phyloP scores from a whole-genome alignment of 108 stramenopile genomes.

The Fistulifera pelliculosa region DNA sequence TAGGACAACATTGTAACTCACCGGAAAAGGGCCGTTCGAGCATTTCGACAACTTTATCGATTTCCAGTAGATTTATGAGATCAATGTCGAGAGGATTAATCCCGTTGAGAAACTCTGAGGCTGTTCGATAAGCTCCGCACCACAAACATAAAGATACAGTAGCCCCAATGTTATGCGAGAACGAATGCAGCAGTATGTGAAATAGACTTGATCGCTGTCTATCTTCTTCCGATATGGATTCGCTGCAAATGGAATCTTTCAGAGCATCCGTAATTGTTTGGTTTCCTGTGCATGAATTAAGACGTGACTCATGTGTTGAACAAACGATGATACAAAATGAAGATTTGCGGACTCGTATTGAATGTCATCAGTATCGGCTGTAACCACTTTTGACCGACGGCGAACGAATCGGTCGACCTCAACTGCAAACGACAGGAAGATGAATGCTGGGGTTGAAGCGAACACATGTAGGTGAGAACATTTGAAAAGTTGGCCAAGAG shows the following conservation, averaged over 20 bases:
- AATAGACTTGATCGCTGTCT: slow-evolving; percentile 48
- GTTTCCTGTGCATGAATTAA: slow-evolving; percentile 65
- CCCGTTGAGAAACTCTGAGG: slow-evolving; percentile 49
- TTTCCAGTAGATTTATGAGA: slow-evolving; percentile 68
- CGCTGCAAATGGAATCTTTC: slow-evolving; percentile 58
- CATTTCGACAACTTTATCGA: slow-evolving; percentile 73
- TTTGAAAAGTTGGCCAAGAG: slow-evolving; percentile 59
- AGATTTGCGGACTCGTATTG: slow-evolving; percentile 39
- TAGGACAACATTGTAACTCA: neutral
- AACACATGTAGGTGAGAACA: slow-evolving; percentile 73
- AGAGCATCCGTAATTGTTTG: slow-evolving; percentile 40
- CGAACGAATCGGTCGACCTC: slow-evolving; percentile 62
- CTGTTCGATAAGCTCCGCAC: slow-evolving; percentile 74
- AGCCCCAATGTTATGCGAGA: slow-evolving; percentile 69
- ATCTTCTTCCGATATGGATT: slow-evolving; percentile 30
- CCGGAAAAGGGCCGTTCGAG: slow-evolving; percentile 77
- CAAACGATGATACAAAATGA: slow-evolving; percentile 74
- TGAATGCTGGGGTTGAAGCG: slow-evolving; percentile 82
- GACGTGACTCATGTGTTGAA: slow-evolving; percentile 71
- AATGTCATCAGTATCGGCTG: slow-evolving; percentile 15
- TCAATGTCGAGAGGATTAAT: slow-evolving; percentile 73
- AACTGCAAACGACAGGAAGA: slow-evolving; percentile 71
- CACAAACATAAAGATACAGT: slow-evolving; percentile 69
- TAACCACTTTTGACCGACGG: slow-evolving; percentile 10
- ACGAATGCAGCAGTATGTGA: slow-evolving; percentile 70